Evolutionary conservation across 768 basidiomycete species (phyloP).

Genomic region (Termitomyces sp.): DNA sequence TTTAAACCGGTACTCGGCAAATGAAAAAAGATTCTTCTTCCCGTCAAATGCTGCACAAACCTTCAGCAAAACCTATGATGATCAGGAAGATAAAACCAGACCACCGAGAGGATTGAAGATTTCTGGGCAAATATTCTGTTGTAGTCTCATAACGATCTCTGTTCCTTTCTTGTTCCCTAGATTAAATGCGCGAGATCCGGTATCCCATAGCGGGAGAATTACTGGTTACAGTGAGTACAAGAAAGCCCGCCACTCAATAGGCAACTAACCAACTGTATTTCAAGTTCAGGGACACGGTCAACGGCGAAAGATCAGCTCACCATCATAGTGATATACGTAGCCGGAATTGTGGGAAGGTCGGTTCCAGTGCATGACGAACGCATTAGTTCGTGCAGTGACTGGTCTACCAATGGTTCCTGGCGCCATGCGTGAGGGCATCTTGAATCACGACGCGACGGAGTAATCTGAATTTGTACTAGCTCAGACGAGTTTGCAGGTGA

Average conservation of each 20-base stretch:
- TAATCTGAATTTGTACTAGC: neutral
- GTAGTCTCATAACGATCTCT: constrained; percentile 26
- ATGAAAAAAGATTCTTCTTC: constrained; percentile 27
- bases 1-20: constrained; percentile 13
- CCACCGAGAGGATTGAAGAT: constrained; percentile 23
- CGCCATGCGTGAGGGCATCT: constrained; percentile 2
- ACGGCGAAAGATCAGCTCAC: constrained; percentile 8
- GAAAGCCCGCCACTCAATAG: neutral
- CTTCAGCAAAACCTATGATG: neutral
- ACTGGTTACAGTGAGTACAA: constrained; percentile 5
- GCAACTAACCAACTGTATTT: constrained; percentile 3
- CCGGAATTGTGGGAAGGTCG: constrained; percentile 2
- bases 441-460: neutral
- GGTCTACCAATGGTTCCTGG: constrained; percentile 8
- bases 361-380: constrained; percentile 17
- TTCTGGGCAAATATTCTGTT: constrained; percentile 14
- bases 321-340: constrained; percentile 20
- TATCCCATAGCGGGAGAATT: constrained; percentile 18
- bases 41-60: constrained; percentile 24
- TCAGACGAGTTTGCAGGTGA: neutral
- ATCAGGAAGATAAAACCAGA: constrained; percentile 4
- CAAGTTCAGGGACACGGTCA: neutral
- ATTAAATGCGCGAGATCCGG: constrained; percentile 10
- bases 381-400: constrained; percentile 14
- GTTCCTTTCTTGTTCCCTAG: constrained; percentile 22